Conservation (phyloP, 2,329 filamentous ascomycete species). For the Ophiosphaerella korrae region DNA sequence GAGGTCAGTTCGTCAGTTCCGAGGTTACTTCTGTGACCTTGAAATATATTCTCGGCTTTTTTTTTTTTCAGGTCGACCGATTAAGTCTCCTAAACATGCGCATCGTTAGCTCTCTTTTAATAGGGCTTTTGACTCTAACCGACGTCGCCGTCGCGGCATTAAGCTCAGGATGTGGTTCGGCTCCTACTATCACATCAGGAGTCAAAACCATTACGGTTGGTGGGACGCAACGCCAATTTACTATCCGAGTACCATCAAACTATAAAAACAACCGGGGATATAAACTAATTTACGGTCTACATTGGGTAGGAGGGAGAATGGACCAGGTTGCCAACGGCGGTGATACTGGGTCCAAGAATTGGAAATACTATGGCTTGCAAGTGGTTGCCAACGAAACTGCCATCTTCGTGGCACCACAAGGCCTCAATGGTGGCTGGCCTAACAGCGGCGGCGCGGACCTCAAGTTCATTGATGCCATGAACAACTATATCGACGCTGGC, state of each 20-base stretch:
- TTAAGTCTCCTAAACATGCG: no score
- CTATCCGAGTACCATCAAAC: constrained; percentile 46
- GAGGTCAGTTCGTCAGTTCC: no score
- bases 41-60: no score
- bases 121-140: neutral
- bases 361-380: constrained; percentile 49
- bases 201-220: constrained; percentile 40
- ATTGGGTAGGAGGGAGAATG: constrained; percentile 51
- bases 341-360: constrained; percentile 5
- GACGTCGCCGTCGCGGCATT: neutral
- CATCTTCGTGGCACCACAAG: constrained; percentile 53
- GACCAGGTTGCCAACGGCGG: constrained; percentile 38
- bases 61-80: no score
- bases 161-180: constrained; percentile 13
- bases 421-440: constrained; percentile 47
- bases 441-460: constrained; percentile 51
- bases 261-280: constrained; percentile 49
- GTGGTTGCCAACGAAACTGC: constrained; percentile 43
- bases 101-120: no score
- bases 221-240: constrained; percentile 47
- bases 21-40: no score
- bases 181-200: constrained; percentile 12
- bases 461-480: constrained; percentile 48
- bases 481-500: constrained; percentile 44
- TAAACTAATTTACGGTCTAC: constrained; percentile 50